These are phyloP conservation scores for Cytospora mali DNA, from an alignment of 2,329 filamentous ascomycete species.

Conservation along the genomic window DNA sequence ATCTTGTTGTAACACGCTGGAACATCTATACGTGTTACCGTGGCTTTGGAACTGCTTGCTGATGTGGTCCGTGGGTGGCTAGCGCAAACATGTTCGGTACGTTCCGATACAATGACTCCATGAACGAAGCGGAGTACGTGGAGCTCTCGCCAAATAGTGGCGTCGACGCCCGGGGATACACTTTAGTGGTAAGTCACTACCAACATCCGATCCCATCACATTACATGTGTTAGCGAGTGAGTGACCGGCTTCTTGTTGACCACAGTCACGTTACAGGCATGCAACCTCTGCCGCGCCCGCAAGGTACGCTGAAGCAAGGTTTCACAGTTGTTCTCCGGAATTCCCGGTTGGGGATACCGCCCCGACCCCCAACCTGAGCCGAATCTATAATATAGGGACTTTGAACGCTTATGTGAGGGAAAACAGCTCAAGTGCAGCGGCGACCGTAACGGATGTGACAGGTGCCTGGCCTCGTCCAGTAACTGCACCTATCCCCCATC, in stretches of 20 bases:
- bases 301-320: too few species aligned
- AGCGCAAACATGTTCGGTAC: slow-evolving; percentile 6
- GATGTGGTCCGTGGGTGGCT: too few species aligned
- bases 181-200: not conserved
- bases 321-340: too few species aligned
- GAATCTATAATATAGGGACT: not conserved
- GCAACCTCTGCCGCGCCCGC: slow-evolving; percentile 1
- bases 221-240: too few species aligned
- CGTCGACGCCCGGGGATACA: slow-evolving; percentile 2
- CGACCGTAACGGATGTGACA: slow-evolving; percentile 4
- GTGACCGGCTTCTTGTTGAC: not conserved
- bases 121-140: slow-evolving; percentile 4
- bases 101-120: not conserved
- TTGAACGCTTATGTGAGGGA: not conserved
- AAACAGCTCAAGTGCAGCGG: slow-evolving; percentile 12
- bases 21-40: too few species aligned
- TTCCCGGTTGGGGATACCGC: too few species aligned
- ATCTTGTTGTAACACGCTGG: too few species aligned
- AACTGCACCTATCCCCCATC: not conserved
- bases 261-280: not conserved
- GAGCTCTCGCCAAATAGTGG: slow-evolving; percentile 1
- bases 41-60: too few species aligned
- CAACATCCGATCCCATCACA: too few species aligned
- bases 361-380: too few species aligned
- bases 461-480: slow-evolving; percentile 3